Evolutionary conservation across 2,329 filamentous ascomycete species (phyloP).

Genomic region (Pseudocercospora macadamiae): DNA sequence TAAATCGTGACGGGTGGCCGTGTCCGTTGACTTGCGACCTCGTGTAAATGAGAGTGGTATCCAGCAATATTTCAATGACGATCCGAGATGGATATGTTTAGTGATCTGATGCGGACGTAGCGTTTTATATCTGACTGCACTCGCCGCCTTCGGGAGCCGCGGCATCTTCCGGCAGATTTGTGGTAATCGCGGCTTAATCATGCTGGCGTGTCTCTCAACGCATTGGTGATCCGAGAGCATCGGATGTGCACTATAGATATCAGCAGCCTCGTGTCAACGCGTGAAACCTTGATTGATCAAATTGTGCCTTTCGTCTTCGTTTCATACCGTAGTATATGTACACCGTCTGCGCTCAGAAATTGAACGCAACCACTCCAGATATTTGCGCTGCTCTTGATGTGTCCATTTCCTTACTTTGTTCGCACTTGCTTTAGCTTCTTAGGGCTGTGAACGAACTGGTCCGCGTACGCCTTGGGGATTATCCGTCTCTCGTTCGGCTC

Average conservation of each 20-base stretch:
- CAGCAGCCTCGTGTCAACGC: not conserved
- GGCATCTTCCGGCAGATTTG: not conserved
- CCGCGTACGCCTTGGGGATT: conserved; percentile 90
- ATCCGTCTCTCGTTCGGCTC: conserved; percentile 90
- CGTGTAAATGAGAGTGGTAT: too few species aligned
- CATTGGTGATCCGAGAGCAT: not conserved
- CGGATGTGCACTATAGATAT: not conserved
- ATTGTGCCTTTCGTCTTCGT: not conserved
- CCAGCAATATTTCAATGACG: too few species aligned
- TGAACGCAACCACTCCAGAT: not conserved
- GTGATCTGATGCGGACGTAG: not conserved
- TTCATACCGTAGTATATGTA: not conserved
- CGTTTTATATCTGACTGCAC: not conserved
- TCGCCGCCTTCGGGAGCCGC: not conserved
- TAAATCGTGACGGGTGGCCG: too few species aligned
- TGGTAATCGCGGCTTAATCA: not conserved
- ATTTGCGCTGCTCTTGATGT: not conserved
- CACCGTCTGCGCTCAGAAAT: not conserved
- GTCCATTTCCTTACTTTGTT: conserved; percentile 67
- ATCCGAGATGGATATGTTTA: not conserved
- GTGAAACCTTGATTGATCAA: not conserved
- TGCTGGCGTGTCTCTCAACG: not conserved
- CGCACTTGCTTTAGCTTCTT: conserved; percentile 82
- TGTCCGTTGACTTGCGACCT: too few species aligned
- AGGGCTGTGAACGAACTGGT: conserved; percentile 87